Conservation (phyloP, 192 early-diverging fungal species). For the Coemansia sp. region DNA sequence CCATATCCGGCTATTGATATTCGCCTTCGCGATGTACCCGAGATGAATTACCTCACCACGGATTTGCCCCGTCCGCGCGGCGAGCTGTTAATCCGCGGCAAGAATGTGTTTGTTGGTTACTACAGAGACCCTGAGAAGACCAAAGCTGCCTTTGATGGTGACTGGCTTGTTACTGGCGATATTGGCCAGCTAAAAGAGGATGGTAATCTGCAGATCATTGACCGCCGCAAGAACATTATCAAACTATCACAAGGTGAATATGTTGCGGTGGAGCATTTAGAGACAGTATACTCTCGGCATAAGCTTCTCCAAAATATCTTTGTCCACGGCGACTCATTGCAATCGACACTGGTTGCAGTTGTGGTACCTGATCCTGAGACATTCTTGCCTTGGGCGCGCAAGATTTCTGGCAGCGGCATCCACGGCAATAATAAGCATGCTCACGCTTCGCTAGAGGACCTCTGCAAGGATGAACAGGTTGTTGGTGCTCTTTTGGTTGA, state of each 20-base stretch:
- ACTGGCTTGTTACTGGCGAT: conserved; percentile 88
- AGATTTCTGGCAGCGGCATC: conserved; percentile 11
- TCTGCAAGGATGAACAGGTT: conserved; percentile 55
- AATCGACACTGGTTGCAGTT: conserved; percentile 79
- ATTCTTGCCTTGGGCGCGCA: conserved; percentile 66
- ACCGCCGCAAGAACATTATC: conserved; percentile 81
- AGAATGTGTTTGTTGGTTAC: conserved; percentile 75
- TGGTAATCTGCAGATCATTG: conserved; percentile 78
- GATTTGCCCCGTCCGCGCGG: conserved; percentile 84
- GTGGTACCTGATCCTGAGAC: conserved; percentile 77
- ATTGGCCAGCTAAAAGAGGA: conserved; percentile 73
- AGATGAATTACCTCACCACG: conserved; percentile 81
- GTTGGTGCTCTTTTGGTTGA: conserved; percentile 60
- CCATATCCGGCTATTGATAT: conserved; percentile 77
- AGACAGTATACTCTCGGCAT: conserved; percentile 71
- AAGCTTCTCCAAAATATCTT: conserved; percentile 81
- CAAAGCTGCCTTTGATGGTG: conserved; percentile 70
- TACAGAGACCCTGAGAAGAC: conserved; percentile 80
- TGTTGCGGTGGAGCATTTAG: conserved; percentile 89
- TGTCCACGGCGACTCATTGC: conserved; percentile 90
- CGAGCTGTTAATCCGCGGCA: conserved; percentile 82
- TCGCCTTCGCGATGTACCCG: conserved; percentile 84
- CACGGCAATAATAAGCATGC: neutral
- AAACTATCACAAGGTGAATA: conserved; percentile 91
- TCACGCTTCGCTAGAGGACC: conserved; percentile 41